phyloP scores from a whole-genome alignment of 2,329 filamentous ascomycete genomes.

The Aureobasidium uvarum region DNA sequence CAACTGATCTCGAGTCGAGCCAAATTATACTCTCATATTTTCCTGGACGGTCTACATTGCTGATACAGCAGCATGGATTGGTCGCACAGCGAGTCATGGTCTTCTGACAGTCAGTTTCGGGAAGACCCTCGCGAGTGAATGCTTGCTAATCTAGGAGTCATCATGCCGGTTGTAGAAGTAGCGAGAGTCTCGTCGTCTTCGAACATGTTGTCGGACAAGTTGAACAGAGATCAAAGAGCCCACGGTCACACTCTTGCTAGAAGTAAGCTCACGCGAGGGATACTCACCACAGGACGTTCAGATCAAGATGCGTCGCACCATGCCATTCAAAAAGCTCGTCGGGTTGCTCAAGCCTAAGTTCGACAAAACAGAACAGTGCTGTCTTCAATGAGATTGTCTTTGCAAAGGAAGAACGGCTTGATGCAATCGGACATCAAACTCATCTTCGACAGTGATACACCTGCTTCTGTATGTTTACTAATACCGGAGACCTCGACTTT shows the following conservation, averaged over 20 bases:
- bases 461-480: not conserved
- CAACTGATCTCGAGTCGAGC: too few relatives aligned
- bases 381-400: not conserved
- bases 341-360: not conserved
- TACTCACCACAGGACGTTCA: not conserved
- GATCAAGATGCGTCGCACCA: not conserved
- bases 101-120: too few relatives aligned
- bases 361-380: not conserved
- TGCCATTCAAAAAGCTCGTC: not conserved
- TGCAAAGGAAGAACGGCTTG: not conserved
- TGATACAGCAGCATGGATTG: not conserved
- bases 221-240: not conserved
- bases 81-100: too few relatives aligned
- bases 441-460: not conserved
- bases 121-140: too few relatives aligned
- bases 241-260: not conserved
- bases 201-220: too few relatives aligned
- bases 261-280: not conserved
- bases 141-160: too few relatives aligned
- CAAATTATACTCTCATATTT: too few relatives aligned
- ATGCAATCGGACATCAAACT: too few relatives aligned
- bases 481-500: fast-evolving
- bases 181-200: too few relatives aligned
- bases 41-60: not conserved
- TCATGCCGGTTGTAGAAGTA: too few relatives aligned